Evolutionary conservation across 805 yeast species (phyloP).

Genomic region (Wickerhamomyces canadensis): DNA sequence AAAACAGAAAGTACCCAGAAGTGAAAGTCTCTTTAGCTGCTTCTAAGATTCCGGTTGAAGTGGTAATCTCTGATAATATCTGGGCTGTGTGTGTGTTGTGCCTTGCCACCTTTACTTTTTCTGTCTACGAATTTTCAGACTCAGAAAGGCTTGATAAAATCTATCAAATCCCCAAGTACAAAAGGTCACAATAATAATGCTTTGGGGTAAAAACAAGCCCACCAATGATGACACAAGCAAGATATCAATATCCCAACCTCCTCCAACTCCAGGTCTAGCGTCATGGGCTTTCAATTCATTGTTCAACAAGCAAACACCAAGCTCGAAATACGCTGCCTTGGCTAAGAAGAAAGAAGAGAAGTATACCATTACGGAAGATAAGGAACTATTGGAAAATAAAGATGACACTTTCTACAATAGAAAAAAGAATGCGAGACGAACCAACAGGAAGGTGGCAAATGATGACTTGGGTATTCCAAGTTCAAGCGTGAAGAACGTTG

Average conservation of each 20-base stretch:
- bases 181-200: not conserved
- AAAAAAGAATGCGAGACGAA: constrained; percentile 1
- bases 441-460: too few relatives aligned
- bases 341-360: not conserved
- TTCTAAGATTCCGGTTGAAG: too few relatives aligned
- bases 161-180: not conserved
- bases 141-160: too few relatives aligned
- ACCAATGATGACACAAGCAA: not conserved
- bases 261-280: constrained; percentile 24
- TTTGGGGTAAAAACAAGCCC: constrained; percentile 1
- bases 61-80: too few relatives aligned
- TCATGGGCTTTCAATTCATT: constrained; percentile 23
- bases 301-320: constrained; percentile 21
- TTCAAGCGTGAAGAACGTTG: constrained; percentile 5
- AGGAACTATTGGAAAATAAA: not conserved
- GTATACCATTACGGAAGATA: not conserved
- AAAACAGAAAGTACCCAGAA: too few relatives aligned
- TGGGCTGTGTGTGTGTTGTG: too few relatives aligned
- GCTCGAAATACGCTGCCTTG: constrained; percentile 19
- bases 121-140: too few relatives aligned
- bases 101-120: constrained; percentile 4
- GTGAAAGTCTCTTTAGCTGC: too few relatives aligned
- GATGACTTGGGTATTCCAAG: too few relatives aligned
- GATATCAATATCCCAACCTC: constrained; percentile 8
- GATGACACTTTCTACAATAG: constrained; percentile 17